These are phyloP conservation scores for Colletotrichum orbiculare DNA, from an alignment of 2,329 filamentous ascomycete species.

Conservation along the genomic window DNA sequence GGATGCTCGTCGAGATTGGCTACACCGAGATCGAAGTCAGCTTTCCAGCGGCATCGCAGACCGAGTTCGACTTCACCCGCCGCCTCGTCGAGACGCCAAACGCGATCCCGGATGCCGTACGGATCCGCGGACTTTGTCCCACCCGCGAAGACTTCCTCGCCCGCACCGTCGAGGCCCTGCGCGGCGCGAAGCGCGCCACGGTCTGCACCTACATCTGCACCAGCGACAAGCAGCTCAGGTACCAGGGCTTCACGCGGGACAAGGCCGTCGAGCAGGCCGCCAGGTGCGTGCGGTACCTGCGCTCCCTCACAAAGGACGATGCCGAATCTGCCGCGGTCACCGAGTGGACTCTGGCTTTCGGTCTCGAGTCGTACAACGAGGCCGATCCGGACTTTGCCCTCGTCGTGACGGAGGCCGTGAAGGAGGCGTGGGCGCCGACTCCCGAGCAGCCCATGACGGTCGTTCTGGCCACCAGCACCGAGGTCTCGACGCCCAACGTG, in stretches of 20 bases:
- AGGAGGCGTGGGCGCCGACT: constrained; percentile 16
- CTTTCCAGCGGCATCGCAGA: constrained; percentile 14
- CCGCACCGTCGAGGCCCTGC: constrained; percentile 16
- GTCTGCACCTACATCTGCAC: constrained; percentile 22
- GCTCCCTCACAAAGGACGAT: constrained; percentile 24
- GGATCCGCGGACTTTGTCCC: constrained; percentile 12
- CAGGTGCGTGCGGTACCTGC: constrained; percentile 4
- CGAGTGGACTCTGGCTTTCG: constrained; percentile 14
- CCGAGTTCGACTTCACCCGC: constrained; percentile 22
- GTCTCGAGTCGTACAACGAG: constrained; percentile 17
- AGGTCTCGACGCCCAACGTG: constrained; percentile 18
- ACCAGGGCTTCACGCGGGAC: constrained; percentile 19
- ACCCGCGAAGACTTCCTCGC: constrained; percentile 20
- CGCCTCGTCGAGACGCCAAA: constrained; percentile 10
- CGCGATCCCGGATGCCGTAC: constrained; percentile 8
- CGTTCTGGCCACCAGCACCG: constrained; percentile 11
- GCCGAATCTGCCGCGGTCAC: constrained; percentile 1
- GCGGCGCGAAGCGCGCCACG: constrained; percentile 1
- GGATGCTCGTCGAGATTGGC: constrained; percentile 21
- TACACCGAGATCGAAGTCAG: constrained; percentile 21
- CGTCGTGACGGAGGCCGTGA: constrained; percentile 13
- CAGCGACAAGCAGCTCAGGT: constrained; percentile 21
- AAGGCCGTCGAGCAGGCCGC: constrained; percentile 17
- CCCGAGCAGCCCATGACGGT: background rate
- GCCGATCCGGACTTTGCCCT: constrained; percentile 7